Conservation (phyloP, 768 basidiomycete genomes). For the Mycena rosella region DNA sequence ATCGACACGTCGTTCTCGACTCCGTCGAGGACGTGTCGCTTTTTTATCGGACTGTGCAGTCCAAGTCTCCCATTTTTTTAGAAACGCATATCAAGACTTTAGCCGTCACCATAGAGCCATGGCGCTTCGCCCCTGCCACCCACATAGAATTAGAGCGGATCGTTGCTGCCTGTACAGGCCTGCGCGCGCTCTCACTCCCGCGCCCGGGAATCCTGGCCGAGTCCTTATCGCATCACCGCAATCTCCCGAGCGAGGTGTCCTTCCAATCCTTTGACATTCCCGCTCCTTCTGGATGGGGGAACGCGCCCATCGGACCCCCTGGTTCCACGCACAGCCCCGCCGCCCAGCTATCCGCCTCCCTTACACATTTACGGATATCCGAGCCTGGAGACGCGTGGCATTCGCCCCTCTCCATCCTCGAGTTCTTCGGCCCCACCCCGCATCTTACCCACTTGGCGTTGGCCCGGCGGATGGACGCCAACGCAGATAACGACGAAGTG, state of each 20-base stretch:
- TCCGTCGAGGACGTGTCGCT: slow-evolving; percentile 44
- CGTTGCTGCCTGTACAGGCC: slow-evolving; percentile 49
- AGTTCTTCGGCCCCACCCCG: slow-evolving; percentile 49
- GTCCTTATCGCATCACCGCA: slow-evolving; percentile 28
- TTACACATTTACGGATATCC: slow-evolving; percentile 55
- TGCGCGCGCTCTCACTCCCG: slow-evolving; percentile 44
- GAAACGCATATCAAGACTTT: slow-evolving; percentile 51
- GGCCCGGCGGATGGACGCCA: slow-evolving; percentile 54
- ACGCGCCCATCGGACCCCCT: background rate
- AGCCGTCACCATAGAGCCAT: slow-evolving; percentile 48
- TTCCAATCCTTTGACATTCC: slow-evolving; percentile 45
- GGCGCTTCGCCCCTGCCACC: slow-evolving; percentile 24
- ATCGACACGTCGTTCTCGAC: slow-evolving; percentile 54
- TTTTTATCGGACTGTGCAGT: slow-evolving; percentile 51
- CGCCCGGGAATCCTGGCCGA: slow-evolving; percentile 36
- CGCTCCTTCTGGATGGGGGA: slow-evolving; percentile 21
- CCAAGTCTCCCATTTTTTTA: slow-evolving; percentile 45
- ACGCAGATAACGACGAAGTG: slow-evolving; percentile 54
- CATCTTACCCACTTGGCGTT: slow-evolving; percentile 56
- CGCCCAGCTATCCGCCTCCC: slow-evolving; percentile 37
- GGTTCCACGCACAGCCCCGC: slow-evolving; percentile 15
- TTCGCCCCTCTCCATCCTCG: slow-evolving; percentile 50
- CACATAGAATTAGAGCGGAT: slow-evolving; percentile 44
- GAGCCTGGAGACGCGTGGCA: slow-evolving; percentile 54
- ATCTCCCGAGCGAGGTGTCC: slow-evolving; percentile 42